phyloP scores from a whole-genome alignment of 2,329 filamentous ascomycete species.

The Daldinia eschscholtzii region DNA sequence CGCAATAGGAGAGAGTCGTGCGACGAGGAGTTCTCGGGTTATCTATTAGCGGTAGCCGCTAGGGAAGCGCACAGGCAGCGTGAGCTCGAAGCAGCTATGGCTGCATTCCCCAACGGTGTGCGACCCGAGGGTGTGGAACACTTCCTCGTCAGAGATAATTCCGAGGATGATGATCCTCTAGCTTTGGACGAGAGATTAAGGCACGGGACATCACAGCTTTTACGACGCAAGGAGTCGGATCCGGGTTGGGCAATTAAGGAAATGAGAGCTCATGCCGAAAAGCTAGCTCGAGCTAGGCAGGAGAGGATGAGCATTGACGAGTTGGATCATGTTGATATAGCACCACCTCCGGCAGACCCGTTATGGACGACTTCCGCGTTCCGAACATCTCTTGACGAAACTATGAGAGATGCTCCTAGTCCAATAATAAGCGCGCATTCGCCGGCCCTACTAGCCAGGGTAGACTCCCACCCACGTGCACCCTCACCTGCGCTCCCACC shows the following conservation, averaged over 20 bases:
- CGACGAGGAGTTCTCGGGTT: slow-evolving; percentile 80
- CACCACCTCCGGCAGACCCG: slow-evolving; percentile 49
- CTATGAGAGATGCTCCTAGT: slow-evolving; percentile 45
- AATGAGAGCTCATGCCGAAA: slow-evolving; percentile 82
- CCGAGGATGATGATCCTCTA: slow-evolving; percentile 64
- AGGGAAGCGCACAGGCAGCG: slow-evolving; percentile 81
- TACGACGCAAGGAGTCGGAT: slow-evolving; percentile 71
- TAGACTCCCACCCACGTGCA: slow-evolving; percentile 42
- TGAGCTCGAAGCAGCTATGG: slow-evolving; percentile 79
- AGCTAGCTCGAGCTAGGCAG: slow-evolving; percentile 66
- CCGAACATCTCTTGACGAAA: slow-evolving; percentile 47
- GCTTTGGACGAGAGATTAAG: slow-evolving; percentile 57
- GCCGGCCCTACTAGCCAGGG: slow-evolving; percentile 42
- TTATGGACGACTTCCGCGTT: slow-evolving; percentile 50
- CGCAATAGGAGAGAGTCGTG: slow-evolving; percentile 73
- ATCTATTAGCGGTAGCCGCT: slow-evolving; percentile 83
- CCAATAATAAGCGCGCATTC: slow-evolving; percentile 45
- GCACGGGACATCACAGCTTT: slow-evolving; percentile 54
- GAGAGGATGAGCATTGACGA: slow-evolving; percentile 54
- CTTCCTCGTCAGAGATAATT: slow-evolving; percentile 75
- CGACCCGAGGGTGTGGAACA: slow-evolving; percentile 78
- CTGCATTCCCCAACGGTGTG: slow-evolving; percentile 79
- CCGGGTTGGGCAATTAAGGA: slow-evolving; percentile 82
- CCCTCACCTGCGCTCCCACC: slow-evolving; percentile 45
- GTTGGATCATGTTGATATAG: slow-evolving; percentile 51